Evolutionary conservation across 2,329 filamentous ascomycete species (phyloP).

Genomic region (Ilyonectria sp.): DNA sequence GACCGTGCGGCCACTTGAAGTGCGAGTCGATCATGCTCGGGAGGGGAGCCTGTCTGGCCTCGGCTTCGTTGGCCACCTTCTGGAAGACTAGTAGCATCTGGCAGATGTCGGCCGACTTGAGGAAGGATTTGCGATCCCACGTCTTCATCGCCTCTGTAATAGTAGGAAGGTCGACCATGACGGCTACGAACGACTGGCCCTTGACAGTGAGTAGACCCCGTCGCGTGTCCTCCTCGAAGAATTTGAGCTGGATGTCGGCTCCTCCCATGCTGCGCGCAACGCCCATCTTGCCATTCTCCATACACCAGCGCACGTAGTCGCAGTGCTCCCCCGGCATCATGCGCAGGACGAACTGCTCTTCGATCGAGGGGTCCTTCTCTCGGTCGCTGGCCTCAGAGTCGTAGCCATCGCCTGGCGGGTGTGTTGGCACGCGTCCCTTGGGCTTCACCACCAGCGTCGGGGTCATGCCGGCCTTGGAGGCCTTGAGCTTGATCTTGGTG

Average conservation of each 20-base stretch:
- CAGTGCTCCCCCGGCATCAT: conserved; percentile 90
- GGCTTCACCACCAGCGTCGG: conserved; percentile 68
- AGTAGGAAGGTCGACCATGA: conserved; percentile 87
- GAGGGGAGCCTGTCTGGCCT: conserved; percentile 75
- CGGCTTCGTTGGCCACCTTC: conserved; percentile 75
- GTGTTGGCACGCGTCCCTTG: conserved; percentile 77
- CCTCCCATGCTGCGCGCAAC: conserved; percentile 74
- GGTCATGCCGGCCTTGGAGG: conserved; percentile 56
- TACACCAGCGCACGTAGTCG: conserved; percentile 83
- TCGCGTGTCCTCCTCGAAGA: conserved; percentile 81
- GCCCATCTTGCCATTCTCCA: conserved; percentile 85
- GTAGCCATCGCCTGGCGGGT: conserved; percentile 89
- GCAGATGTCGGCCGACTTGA: conserved; percentile 90
- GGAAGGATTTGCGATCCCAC: conserved; percentile 89
- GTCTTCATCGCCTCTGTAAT: conserved; percentile 94
- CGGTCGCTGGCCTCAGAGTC: conserved; percentile 96
- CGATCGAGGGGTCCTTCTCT: conserved; percentile 88
- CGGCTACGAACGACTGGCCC: conserved; percentile 80
- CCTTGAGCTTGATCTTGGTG: conserved; percentile 70
- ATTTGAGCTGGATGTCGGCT: conserved; percentile 85
- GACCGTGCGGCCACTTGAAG: conserved; percentile 85
- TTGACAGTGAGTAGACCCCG: conserved; percentile 81
- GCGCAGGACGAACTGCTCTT: conserved; percentile 90
- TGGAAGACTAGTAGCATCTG: conserved; percentile 90
- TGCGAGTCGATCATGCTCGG: conserved; percentile 79